phyloP scores from a whole-genome alignment of 31 red algal species.

The Bonnemaisonia californica region DNA sequence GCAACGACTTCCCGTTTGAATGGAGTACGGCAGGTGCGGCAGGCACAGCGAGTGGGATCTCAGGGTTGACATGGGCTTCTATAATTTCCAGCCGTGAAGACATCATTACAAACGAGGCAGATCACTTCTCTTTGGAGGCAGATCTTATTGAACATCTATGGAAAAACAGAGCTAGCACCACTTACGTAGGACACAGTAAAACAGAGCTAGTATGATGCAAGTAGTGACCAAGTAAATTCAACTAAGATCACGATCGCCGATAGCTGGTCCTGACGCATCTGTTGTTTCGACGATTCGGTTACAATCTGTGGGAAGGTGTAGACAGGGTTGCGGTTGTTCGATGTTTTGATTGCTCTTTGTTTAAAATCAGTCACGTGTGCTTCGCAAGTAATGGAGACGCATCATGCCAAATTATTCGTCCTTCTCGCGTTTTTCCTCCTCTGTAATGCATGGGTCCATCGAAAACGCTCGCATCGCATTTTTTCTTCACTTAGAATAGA shows the following conservation, averaged over 20 bases:
- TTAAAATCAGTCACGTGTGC: background rate
- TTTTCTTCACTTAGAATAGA: background rate
- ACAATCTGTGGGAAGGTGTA: background rate
- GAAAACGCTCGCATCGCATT: constrained; percentile 6
- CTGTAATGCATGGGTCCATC: background rate
- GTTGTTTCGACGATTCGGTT: background rate
- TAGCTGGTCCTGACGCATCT: no score
- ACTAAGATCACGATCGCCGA: background rate
- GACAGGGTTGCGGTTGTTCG: no score
- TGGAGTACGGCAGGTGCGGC: background rate
- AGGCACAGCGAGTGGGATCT: no score
- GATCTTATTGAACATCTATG: constrained; percentile 2
- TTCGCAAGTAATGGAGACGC: constrained; percentile 1
- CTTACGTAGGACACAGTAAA: background rate
- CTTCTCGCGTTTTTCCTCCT: background rate
- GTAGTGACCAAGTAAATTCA: background rate
- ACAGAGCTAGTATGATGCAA: background rate
- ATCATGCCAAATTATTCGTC: constrained; percentile 11
- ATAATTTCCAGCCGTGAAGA: background rate
- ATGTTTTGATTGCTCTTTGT: background rate
- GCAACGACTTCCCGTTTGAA: background rate
- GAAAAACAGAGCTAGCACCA: no score
- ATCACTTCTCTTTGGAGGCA: constrained; percentile 4
- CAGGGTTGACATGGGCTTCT: background rate
- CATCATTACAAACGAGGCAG: background rate